Percentiles rank a stretch among this genome's conserved stretches.
Evolutionary conservation across 495 filamentous ascomycete species (phyloP).

Genomic region (Penicillium samsonianum): DNA sequence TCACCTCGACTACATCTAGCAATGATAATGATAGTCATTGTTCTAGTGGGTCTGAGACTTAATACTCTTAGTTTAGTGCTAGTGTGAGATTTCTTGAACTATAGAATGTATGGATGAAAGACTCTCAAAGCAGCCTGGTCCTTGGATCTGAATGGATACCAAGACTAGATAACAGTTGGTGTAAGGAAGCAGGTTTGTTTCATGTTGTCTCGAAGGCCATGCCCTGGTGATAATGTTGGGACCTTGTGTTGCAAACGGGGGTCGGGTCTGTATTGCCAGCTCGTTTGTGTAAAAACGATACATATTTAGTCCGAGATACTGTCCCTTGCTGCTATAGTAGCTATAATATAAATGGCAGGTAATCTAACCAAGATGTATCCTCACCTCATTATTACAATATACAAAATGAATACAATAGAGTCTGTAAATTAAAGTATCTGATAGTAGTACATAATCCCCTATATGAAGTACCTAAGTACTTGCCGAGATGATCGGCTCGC

Average conservation of each 20-base stretch:
- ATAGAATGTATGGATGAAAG: neutral
- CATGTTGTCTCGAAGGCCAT: neutral
- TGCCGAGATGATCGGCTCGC: conserved; percentile 6
- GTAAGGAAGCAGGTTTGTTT: neutral
- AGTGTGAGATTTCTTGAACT: neutral
- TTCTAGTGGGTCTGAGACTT: neutral
- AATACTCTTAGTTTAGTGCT: too few relatives aligned
- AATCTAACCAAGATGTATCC: neutral
- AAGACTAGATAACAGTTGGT: neutral
- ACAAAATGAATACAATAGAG: neutral
- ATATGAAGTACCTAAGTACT: neutral
- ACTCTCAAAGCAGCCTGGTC: neutral
- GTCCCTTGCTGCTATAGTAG: neutral
- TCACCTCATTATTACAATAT: neutral
- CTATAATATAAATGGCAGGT: neutral
- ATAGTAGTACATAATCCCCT: neutral
- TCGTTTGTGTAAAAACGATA: neutral
- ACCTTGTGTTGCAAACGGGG: neutral
- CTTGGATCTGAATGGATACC: neutral
- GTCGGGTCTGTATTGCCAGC: neutral
- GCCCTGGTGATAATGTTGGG: too few relatives aligned
- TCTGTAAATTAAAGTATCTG: neutral
- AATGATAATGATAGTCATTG: neutral
- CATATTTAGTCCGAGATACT: neutral
- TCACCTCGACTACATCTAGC: neutral